Conservation (phyloP, 2,329 filamentous ascomycete species). For the Drechslera avenae region DNA sequence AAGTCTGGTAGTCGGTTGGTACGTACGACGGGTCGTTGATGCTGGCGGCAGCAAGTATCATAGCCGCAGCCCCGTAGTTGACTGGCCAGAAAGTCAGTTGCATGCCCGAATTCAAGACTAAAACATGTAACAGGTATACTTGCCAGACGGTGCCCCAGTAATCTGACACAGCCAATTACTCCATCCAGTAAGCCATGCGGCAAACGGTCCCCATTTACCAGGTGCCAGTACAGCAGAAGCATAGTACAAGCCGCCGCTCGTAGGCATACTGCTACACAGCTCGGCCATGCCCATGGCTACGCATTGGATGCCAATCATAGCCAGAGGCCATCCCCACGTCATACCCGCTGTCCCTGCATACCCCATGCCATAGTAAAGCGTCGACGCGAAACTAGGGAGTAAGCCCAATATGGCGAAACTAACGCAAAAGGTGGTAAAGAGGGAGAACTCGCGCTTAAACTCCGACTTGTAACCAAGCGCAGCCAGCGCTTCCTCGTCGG, state of each 20-base stretch:
- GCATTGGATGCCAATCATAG: slow-evolving; percentile 73
- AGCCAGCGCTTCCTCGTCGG: slow-evolving; percentile 66
- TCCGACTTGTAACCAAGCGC: slow-evolving; percentile 67
- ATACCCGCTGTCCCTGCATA: slow-evolving; percentile 56
- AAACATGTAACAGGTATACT: slow-evolving; percentile 11
- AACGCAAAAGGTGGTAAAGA: slow-evolving; percentile 77
- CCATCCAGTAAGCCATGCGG: slow-evolving; percentile 72
- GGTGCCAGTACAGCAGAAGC: slow-evolving; percentile 73
- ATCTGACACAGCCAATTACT: slow-evolving; percentile 72
- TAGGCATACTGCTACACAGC: slow-evolving; percentile 74
- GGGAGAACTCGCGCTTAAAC: slow-evolving; percentile 72
- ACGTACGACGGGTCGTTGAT: slow-evolving; percentile 69
- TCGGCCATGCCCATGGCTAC: slow-evolving; percentile 71
- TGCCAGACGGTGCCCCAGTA: slow-evolving; percentile 64
- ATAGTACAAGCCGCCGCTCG: slow-evolving; percentile 74
- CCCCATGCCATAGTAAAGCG: slow-evolving; percentile 71
- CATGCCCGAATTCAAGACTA: background rate
- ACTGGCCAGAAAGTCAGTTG: slow-evolving; percentile 48
- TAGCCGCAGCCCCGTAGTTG: slow-evolving; percentile 68
- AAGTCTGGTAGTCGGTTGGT: slow-evolving; percentile 69
- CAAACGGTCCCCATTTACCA: slow-evolving; percentile 67
- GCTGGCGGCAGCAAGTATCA: slow-evolving; percentile 73
- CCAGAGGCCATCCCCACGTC: slow-evolving; percentile 78
- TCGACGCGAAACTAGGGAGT: slow-evolving; percentile 73
- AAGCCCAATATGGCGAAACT: slow-evolving; percentile 74